Percentiles rank a stretch among this genome's conserved stretches.
Evolutionary conservation across 2,329 filamentous ascomycete species (phyloP).

Genomic region (Fusarium nelsonii): DNA sequence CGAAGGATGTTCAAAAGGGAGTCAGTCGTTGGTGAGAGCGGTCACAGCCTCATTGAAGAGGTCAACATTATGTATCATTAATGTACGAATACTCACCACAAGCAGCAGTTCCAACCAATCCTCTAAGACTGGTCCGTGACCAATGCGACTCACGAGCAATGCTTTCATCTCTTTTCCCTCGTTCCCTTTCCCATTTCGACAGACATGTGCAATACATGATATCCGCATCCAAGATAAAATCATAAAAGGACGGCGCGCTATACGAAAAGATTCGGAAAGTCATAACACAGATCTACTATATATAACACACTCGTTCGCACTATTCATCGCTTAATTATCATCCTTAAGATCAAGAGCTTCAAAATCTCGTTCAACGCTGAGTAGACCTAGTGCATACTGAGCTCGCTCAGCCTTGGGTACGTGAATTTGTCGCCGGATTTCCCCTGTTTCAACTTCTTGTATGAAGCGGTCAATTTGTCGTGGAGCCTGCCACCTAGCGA

Average conservation of each 20-base stretch:
- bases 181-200: neutral
- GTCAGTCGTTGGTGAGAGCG: slow-evolving; percentile 25
- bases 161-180: neutral
- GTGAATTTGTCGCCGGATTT: slow-evolving; percentile 62
- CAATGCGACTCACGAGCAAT: neutral
- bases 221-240: slow-evolving; percentile 4
- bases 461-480: slow-evolving; percentile 66
- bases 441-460: slow-evolving; percentile 58
- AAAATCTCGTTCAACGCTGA: slow-evolving; percentile 83
- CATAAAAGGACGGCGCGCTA: slow-evolving; percentile 3
- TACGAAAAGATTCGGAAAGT: neutral
- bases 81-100: slow-evolving; percentile 42
- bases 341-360: slow-evolving; percentile 69
- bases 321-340: slow-evolving; percentile 33
- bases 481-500: slow-evolving; percentile 62
- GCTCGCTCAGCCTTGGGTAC: slow-evolving; percentile 73
- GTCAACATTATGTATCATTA: slow-evolving; percentile 49
- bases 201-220: neutral
- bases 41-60: slow-evolving; percentile 13
- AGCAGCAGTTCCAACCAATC: slow-evolving; percentile 24
- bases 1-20: slow-evolving; percentile 27
- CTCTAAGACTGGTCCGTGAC: slow-evolving; percentile 5
- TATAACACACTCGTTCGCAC: neutral
- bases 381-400: slow-evolving; percentile 81
- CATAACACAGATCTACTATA: neutral